Evolutionary conservation across 129 eudicot genomes (phyloP).

Genomic region (Arctium lappa): DNA sequence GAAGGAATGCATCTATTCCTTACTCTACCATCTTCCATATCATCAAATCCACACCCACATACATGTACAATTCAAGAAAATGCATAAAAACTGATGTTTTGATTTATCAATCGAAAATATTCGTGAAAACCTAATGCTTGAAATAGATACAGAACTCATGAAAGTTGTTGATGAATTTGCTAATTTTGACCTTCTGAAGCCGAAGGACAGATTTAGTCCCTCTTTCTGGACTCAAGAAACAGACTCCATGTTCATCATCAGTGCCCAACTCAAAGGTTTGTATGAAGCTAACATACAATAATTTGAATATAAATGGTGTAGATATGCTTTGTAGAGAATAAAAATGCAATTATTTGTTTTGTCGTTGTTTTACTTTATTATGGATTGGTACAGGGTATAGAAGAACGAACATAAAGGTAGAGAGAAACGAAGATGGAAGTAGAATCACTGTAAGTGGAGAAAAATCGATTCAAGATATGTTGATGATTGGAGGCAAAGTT

Average conservation of each 20-base stretch:
- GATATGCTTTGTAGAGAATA: neutral
- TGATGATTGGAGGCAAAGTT: constrained; percentile 35
- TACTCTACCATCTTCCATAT: constrained; percentile 9
- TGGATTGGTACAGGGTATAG: constrained; percentile 32
- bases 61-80: neutral
- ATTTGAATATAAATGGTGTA: no score
- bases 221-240: constrained; percentile 40
- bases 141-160: constrained; percentile 30
- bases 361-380: neutral
- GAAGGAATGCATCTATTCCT: constrained; percentile 35
- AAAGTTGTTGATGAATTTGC: constrained; percentile 43
- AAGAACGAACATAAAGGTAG: constrained; percentile 40
- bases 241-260: constrained; percentile 47
- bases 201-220: constrained; percentile 38
- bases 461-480: constrained; percentile 39
- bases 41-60: neutral
- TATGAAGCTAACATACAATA: neutral
- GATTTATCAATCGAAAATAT: neutral
- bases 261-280: constrained; percentile 47
- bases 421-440: constrained; percentile 45
- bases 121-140: constrained; percentile 24
- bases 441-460: constrained; percentile 39
- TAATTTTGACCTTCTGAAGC: constrained; percentile 32
- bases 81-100: neutral
- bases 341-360: neutral